phyloP scores from a whole-genome alignment of 805 yeast species.

The Kuraishia capsulata region DNA sequence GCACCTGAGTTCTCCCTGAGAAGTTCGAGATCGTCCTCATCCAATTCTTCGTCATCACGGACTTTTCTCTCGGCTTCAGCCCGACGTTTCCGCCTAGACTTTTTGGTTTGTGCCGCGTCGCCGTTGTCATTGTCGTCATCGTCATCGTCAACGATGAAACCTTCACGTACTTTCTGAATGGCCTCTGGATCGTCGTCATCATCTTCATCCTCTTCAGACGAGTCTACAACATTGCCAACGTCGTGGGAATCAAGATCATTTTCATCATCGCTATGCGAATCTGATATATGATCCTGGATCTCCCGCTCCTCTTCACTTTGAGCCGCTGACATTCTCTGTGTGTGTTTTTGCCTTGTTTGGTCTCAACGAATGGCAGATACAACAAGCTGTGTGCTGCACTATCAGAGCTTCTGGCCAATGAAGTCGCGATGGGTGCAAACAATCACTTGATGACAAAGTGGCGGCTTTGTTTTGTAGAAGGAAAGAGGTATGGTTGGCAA shows the following conservation, averaged over 20 bases:
- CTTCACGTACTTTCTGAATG: conserved; percentile 72
- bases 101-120: conserved; percentile 20
- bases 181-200: conserved; percentile 86
- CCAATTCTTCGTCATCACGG: conserved; percentile 54
- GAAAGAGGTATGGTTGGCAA: no score
- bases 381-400: no score
- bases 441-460: no score
- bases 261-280: conserved; percentile 3
- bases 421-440: no score
- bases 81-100: conserved; percentile 30
- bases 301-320: conserved; percentile 25
- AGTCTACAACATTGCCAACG: conserved; percentile 42
- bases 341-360: not conserved
- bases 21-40: conserved; percentile 91
- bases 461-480: no score
- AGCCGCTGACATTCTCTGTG: conserved; percentile 21
- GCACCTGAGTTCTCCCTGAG: conserved; percentile 86
- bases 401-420: no score
- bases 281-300: conserved; percentile 24
- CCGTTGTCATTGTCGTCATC: conserved; percentile 59
- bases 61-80: conserved; percentile 13
- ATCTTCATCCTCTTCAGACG: conserved; percentile 87
- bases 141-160: conserved; percentile 90
- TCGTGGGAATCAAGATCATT: conserved; percentile 20
- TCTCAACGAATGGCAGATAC: no score